phyloP scores from a whole-genome alignment of 176 grass and related monocot species.

The Eleusine indica region DNA sequence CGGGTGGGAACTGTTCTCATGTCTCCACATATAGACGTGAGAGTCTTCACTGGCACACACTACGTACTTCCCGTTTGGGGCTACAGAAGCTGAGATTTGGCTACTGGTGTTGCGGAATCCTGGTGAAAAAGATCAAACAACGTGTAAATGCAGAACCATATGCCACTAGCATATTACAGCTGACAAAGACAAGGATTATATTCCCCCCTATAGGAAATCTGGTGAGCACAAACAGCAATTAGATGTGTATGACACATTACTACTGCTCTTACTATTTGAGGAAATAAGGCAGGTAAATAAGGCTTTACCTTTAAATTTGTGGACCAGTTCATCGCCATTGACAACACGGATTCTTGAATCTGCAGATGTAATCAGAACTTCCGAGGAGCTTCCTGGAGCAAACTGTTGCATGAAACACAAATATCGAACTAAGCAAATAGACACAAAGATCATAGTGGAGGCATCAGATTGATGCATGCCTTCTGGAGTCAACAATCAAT shows the following conservation, averaged over 20 bases:
- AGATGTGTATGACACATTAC: neutral
- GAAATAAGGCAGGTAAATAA: neutral
- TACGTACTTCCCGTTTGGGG: conserved; percentile 92
- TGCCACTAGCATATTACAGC: neutral
- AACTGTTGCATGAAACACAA: conserved; percentile 63
- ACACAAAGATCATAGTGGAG: neutral
- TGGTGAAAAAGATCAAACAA: conserved; percentile 44
- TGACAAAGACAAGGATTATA: neutral
- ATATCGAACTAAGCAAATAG: conserved; percentile 12
- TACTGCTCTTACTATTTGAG: neutral
- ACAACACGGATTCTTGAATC: conserved; percentile 99
- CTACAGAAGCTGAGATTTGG: conserved; percentile 91
- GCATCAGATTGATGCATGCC: conserved; percentile 7
- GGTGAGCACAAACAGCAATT: neutral
- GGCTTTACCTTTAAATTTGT: conserved; percentile 95
- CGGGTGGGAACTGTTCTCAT: conserved; percentile 77
- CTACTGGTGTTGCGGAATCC: conserved; percentile 96
- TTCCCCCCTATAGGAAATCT: neutral
- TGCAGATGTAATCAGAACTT: conserved; percentile 95
- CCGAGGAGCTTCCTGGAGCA: conserved; percentile 87
- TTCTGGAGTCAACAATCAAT: neutral
- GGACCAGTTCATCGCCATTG: conserved; percentile 83
- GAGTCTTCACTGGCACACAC: conserved; percentile 94
- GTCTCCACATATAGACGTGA: conserved; percentile 93
- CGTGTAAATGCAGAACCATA: neutral